phyloP scores from a whole-genome alignment of 2,329 filamentous ascomycete genomes.

The Diaporthe sp. region DNA sequence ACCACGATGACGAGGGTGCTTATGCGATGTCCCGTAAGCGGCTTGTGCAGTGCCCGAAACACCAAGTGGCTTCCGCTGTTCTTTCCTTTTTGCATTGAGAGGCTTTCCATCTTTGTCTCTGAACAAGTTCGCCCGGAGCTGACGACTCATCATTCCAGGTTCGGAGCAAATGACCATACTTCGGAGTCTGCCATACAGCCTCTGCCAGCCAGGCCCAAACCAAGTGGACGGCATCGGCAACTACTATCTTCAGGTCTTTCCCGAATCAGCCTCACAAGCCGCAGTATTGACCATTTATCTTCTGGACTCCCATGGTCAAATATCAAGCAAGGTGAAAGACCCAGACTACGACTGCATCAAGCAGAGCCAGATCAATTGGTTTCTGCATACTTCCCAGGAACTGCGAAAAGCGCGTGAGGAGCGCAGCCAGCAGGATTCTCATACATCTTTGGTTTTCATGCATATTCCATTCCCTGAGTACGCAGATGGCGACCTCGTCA shows the following conservation, averaged over 20 bases:
- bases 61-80: not conserved
- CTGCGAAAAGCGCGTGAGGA: conserved; percentile 42
- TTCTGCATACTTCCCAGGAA: conserved; percentile 45
- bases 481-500: conserved; percentile 43
- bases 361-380: conserved; percentile 50
- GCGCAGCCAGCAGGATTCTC: conserved; percentile 37
- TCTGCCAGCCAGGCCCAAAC: conserved; percentile 45
- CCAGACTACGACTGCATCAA: conserved; percentile 47
- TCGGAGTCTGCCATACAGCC: conserved; percentile 44
- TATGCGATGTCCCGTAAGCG: conserved; percentile 54
- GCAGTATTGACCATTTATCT: conserved; percentile 47
- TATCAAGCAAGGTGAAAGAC: conserved; percentile 44
- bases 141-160: not conserved
- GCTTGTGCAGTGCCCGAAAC: conserved; percentile 34
- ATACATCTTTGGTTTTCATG: conserved; percentile 46
- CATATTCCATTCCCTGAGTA: conserved; percentile 48
- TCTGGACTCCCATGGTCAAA: conserved; percentile 47
- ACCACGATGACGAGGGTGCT: conserved; percentile 77
- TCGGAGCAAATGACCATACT: conserved; percentile 46
- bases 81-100: not conserved
- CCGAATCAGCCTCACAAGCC: conserved; percentile 27
- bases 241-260: conserved; percentile 45
- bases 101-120: not conserved
- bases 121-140: not conserved
- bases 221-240: conserved; percentile 48